A percentile compares a stretch with the other conserved stretches of the same genome.
Conservation (phyloP, 139 green algal genomes). For the Closterium sp. region DNA sequence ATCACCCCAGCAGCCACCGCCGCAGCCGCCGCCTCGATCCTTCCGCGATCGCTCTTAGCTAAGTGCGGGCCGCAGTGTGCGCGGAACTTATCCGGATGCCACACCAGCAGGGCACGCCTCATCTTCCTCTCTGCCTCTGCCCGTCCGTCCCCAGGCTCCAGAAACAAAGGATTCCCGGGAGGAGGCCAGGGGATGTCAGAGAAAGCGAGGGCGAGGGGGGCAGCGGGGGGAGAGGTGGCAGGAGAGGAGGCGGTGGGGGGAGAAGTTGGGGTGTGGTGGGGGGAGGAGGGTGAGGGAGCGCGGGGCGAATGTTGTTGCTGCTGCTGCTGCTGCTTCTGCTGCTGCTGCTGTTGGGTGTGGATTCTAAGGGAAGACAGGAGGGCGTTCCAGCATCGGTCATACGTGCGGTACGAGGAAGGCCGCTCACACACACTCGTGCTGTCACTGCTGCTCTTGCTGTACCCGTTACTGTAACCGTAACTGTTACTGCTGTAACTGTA, state of each 20-base stretch:
- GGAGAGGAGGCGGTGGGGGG: not conserved
- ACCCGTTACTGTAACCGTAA: not conserved
- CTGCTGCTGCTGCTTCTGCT: not conserved
- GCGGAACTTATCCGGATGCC: constrained; percentile 40
- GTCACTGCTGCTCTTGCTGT: not conserved
- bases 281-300: not conserved
- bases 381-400: not conserved
- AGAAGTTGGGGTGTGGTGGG: not conserved
- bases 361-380: not conserved
- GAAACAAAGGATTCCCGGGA: constrained; percentile 30
- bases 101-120: constrained; percentile 32
- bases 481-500: not conserved
- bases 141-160: constrained; percentile 14
- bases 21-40: not conserved
- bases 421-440: not conserved
- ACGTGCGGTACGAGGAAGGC: not conserved
- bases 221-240: not conserved
- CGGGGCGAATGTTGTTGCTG: not conserved
- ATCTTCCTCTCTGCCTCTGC: constrained; percentile 22
- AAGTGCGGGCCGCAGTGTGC: not conserved
- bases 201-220: not conserved
- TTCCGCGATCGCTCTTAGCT: constrained; percentile 2
- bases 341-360: not conserved
- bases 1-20: not conserved
- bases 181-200: constrained; percentile 41